phyloP scores from a whole-genome alignment of 1,284 basidiomycete species.

The Hemileia vastatrix region DNA sequence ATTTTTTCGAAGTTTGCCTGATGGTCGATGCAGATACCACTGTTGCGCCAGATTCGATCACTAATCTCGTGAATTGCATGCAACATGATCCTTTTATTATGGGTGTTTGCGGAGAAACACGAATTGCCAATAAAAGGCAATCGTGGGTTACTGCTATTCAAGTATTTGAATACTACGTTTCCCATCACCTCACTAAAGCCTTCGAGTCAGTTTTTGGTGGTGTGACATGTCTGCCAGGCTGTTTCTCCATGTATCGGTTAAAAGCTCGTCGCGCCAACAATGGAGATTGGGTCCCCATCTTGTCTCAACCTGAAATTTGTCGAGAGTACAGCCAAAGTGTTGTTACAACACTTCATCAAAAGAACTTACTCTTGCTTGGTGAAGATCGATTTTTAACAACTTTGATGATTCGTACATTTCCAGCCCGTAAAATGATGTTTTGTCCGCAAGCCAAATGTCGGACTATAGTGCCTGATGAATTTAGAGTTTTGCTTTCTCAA shows the following conservation, averaged over 20 bases:
- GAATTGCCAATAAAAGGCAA: conserved; percentile 93
- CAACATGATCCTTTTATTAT: conserved; percentile 97
- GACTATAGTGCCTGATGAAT: conserved; percentile 93
- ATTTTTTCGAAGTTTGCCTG: conserved; percentile 92
- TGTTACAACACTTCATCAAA: conserved; percentile 91
- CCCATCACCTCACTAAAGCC: conserved; percentile 93
- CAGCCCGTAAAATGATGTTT: conserved; percentile 94
- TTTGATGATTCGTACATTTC: conserved; percentile 87
- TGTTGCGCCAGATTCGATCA: conserved; percentile 74
- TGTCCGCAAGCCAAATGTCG: conserved; percentile 89
- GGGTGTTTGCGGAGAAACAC: conserved; percentile 97
- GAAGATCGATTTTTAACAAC: conserved; percentile 99
- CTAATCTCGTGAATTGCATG: conserved; percentile 89
- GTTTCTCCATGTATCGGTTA: conserved; percentile 98
- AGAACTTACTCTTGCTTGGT: conserved; percentile 89
- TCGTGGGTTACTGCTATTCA: conserved; percentile 98
- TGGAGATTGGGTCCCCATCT: conserved; percentile 94
- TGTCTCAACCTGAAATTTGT: conserved; percentile 94
- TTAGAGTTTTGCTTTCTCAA: conserved; percentile 84
- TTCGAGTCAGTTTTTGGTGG: conserved; percentile 99
- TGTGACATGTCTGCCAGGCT: conserved; percentile 96
- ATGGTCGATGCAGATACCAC: conserved; percentile 99
- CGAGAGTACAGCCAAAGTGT: conserved; percentile 91
- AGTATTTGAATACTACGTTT: conserved; percentile 84
- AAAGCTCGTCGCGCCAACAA: conserved; percentile 79